These are phyloP conservation scores for Asterophora parasitica DNA, from an alignment of 768 basidiomycete species.

Conservation along the genomic window DNA sequence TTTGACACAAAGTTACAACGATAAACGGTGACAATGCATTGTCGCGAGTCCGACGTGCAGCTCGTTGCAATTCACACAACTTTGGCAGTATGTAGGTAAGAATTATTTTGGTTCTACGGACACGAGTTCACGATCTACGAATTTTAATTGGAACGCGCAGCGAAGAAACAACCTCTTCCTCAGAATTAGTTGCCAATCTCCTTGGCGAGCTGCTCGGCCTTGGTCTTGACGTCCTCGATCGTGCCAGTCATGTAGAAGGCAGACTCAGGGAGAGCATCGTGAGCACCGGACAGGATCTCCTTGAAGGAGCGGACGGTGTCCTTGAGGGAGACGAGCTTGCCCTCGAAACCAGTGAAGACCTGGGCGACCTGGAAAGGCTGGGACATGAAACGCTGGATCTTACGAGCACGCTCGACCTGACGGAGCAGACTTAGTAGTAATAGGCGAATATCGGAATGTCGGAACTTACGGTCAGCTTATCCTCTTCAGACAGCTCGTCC, in stretches of 20 bases:
- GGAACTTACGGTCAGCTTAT: slow-evolving; percentile 87
- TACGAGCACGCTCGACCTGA: slow-evolving; percentile 94
- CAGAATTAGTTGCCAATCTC: slow-evolving; percentile 64
- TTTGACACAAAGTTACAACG: no score
- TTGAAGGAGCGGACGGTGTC: slow-evolving; percentile 96
- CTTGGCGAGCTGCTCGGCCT: slow-evolving; percentile 97
- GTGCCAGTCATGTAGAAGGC: slow-evolving; percentile 99
- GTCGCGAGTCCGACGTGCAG: no score
- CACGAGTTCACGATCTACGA: slow-evolving; percentile 12
- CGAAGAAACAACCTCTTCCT: slow-evolving; percentile 7
- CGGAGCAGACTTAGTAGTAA: not conserved
- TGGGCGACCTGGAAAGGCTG: slow-evolving; percentile 99
- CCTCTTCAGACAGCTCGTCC: slow-evolving; percentile 99
- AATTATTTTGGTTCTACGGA: slow-evolving; percentile 10
- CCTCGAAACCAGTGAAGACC: slow-evolving; percentile 99
- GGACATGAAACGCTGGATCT: slow-evolving; percentile 99
- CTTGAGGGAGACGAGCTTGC: slow-evolving; percentile 93
- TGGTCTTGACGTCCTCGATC: slow-evolving; percentile 93
- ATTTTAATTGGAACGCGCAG: slow-evolving; percentile 8
- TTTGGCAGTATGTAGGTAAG: not conserved
- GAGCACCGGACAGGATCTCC: slow-evolving; percentile 89
- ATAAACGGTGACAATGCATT: no score
- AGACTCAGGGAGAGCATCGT: slow-evolving; percentile 89
- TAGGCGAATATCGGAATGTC: not conserved
- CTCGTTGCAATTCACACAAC: no score